Evolutionary conservation across 176 grass and related monocot genomes (phyloP), one percentile per base, ranked within the genome.

Genomic region (Carex parvula): DNA sequence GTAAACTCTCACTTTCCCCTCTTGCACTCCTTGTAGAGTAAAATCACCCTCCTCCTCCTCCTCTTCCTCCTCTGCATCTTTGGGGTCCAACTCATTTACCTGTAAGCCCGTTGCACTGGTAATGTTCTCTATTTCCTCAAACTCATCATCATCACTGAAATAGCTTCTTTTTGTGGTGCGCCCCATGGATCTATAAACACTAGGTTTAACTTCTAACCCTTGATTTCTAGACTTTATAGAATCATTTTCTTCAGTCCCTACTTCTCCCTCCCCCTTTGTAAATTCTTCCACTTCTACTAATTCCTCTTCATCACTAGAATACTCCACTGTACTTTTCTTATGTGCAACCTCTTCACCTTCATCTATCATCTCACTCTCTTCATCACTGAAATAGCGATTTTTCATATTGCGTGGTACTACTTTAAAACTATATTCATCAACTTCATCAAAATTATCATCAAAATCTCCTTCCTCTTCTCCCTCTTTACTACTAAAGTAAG

Each of bases 1-100:
- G 84, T 91, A 94, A 0, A 66, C 78, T 37, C 44, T 90, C 16
- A 56, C 66, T 65, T 84, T 87, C n/a, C 85, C 88, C 14, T 89
- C 85, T 8, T 92, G 85, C 44, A 41, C 42, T 54, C 86, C 46
- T 12, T 57, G 74, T 16, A 83, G 69, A 29, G 53, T 41, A 65
- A 85, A 61, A 50, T 20, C 42, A 42, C 3, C 48, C 50, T 82
- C 82, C 62, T 84, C 81, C 58, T 84, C 83, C 6, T 69, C 75
- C 2, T 79, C 78, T 3, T 72, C 75, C 8, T 81, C 79, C 4
- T 71, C 74, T 8, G 11, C 8, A 20, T 84, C 83, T 24, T 81
- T 81, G 6, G 84, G 63, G 1, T 91, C 87, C 20, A 29, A 46
- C 20, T 81, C 30, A 12, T 46, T 70, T 35, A 61, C 80, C 6